These are phyloP conservation scores for Musa itinerans DNA, from an alignment of 176 grass and related monocot species.

Conservation along the genomic window DNA sequence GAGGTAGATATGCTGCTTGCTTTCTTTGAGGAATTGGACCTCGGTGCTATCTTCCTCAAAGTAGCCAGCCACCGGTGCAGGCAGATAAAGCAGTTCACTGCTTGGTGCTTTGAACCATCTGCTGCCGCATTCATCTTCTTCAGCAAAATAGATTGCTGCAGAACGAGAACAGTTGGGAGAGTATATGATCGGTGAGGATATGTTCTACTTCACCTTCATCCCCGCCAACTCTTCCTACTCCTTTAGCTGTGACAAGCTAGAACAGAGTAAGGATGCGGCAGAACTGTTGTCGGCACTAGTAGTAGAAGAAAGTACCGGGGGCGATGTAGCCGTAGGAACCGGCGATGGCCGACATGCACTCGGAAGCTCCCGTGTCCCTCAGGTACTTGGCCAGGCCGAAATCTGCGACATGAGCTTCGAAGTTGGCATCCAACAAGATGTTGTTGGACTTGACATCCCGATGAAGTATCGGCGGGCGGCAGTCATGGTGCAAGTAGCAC, in stretches of 20 bases:
- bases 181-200: no score
- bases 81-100: no score
- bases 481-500: conserved; percentile 95
- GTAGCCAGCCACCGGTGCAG: no score
- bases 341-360: conserved; percentile 97
- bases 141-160: not conserved
- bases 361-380: conserved; percentile 45
- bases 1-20: no score
- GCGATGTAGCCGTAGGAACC: conserved; percentile 98
- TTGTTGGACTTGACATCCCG: conserved; percentile 97
- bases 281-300: not conserved
- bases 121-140: not conserved
- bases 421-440: conserved; percentile 66
- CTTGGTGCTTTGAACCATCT: no score
- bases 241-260: no score
- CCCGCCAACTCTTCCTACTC: no score
- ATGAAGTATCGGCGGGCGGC: conserved; percentile 73
- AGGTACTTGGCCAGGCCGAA: conserved; percentile 93
- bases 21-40: no score
- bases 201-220: no score
- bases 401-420: conserved; percentile 88
- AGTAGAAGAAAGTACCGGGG: conserved; percentile 37
- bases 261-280: no score
- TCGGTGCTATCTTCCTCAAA: no score
- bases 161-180: no score